Conservation (phyloP, 2,329 filamentous ascomycete species). For the Neonectria neomacrospora region DNA sequence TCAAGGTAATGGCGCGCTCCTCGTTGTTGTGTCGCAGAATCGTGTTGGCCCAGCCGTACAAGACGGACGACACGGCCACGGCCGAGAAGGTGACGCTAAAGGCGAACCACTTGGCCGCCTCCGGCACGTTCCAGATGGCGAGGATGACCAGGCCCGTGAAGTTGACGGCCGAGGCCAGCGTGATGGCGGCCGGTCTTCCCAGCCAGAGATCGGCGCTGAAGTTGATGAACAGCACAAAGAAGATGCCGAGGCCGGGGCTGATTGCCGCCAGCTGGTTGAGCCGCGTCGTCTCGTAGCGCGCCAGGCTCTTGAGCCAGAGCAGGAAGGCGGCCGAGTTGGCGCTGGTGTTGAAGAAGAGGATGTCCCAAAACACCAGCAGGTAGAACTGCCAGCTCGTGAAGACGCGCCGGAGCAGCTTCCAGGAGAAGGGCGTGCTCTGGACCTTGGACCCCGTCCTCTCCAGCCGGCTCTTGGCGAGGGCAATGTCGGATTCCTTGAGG, state of each 20-base stretch:
- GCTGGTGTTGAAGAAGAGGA: constrained; percentile 35
- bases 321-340: constrained; percentile 32
- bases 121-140: constrained; percentile 30
- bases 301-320: constrained; percentile 36
- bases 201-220: constrained; percentile 40
- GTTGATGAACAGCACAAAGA: constrained; percentile 36
- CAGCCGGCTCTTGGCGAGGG: constrained; percentile 20
- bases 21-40: constrained; percentile 33
- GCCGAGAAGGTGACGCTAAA: constrained; percentile 33
- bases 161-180: constrained; percentile 31
- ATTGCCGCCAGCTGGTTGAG: constrained; percentile 34
- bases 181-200: constrained; percentile 31
- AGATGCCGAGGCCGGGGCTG: constrained; percentile 33
- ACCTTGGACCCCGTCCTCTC: constrained; percentile 21
- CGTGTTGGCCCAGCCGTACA: constrained; percentile 35
- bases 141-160: constrained; percentile 33
- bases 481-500: constrained; percentile 20
- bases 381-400: constrained; percentile 33
- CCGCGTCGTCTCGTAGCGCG: constrained; percentile 24
- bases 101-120: constrained; percentile 35
- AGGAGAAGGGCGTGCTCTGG: constrained; percentile 28
- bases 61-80: constrained; percentile 32
- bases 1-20: constrained; percentile 30
- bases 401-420: constrained; percentile 18
- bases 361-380: constrained; percentile 30